Conservation (phyloP, 2,329 filamentous ascomycete species). For the Dactylellina cionopaga region DNA sequence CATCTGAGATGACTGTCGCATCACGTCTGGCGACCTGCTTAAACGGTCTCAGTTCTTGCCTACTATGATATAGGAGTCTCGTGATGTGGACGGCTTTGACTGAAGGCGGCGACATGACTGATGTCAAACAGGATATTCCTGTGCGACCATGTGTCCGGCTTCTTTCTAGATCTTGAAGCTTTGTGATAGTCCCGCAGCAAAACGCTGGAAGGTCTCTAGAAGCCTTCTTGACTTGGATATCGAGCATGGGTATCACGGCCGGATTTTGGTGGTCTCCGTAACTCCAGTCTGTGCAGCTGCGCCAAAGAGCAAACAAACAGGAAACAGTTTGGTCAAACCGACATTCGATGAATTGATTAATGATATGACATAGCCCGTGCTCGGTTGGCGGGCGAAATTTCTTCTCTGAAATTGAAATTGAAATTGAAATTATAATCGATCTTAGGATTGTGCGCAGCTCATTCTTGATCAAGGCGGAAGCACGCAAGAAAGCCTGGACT, state of each 20-base stretch:
- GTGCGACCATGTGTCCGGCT: conserved; percentile 39
- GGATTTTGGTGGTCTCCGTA: conserved; percentile 15
- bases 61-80: conserved; percentile 12
- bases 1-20: conserved; percentile 23
- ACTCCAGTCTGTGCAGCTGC: conserved; percentile 25
- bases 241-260: conserved; percentile 23
- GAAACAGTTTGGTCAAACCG: conserved; percentile 5
- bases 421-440: conserved; percentile 19
- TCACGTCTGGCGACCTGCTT: conserved; percentile 36
- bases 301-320: conserved; percentile 18
- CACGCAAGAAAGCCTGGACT: conserved; percentile 16
- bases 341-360: no score
- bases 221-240: conserved; percentile 46
- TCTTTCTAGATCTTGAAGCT: conserved; percentile 9
- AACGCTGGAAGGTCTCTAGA: conserved; percentile 50
- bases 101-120: conserved; percentile 31
- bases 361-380: background rate
- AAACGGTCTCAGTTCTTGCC: conserved; percentile 29
- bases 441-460: conserved; percentile 10
- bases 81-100: conserved; percentile 24
- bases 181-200: conserved; percentile 7
- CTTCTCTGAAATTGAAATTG: conserved; percentile 1
- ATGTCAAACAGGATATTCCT: conserved; percentile 36
- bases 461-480: conserved; percentile 13
- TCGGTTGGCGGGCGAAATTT: conserved; percentile 12